Percentiles rank a stretch among this genome's conserved stretches.
These are phyloP conservation scores for Tetradesmus obliquus DNA, from an alignment of 139 green algal species.

Conservation along the genomic window DNA sequence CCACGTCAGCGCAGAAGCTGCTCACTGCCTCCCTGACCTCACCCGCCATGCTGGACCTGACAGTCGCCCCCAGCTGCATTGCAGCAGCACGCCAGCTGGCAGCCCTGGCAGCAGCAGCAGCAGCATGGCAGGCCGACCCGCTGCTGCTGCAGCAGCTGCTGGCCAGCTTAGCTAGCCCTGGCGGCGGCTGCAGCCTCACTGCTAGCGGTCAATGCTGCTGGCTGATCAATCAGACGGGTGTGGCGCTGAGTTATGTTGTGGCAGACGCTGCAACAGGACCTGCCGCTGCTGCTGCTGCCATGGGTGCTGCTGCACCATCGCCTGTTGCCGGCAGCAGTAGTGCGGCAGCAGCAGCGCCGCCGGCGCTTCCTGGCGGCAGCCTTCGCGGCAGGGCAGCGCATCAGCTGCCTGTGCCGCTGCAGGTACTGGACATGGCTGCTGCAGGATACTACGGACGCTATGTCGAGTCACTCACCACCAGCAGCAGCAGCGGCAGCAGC, in stretches of 20 bases:
- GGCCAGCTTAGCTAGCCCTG: not conserved
- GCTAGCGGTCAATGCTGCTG: slow-evolving; percentile 22
- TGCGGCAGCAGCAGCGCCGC: not conserved
- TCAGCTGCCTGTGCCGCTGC: slow-evolving; percentile 32
- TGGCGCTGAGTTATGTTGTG: slow-evolving; percentile 9
- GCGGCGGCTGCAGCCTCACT: not conserved
- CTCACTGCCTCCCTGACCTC: not conserved
- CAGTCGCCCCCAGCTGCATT: slow-evolving; percentile 52
- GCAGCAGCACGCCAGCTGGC: slow-evolving; percentile 16
- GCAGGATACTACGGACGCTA: slow-evolving; percentile 21
- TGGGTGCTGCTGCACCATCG: not conserved
- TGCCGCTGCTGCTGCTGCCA: slow-evolving; percentile 9
- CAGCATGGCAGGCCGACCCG: slow-evolving; percentile 1
- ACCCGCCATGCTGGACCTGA: slow-evolving; percentile 60
- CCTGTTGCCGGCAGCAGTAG: slow-evolving; percentile 1
- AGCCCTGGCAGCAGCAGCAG: not conserved
- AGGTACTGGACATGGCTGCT: slow-evolving; percentile 25
- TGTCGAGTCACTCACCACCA: not conserved
- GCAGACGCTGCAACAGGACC: not conserved
- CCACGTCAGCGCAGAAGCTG: not conserved
- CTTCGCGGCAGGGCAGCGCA: not conserved
- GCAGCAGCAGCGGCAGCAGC: not conserved
- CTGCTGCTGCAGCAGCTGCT: slow-evolving; percentile 36
- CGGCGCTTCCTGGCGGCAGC: not conserved
- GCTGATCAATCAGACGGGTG: slow-evolving; percentile 35